Evolutionary conservation across 2,329 filamentous ascomycete species (phyloP).

Genomic region (Verruconis gallopava): DNA sequence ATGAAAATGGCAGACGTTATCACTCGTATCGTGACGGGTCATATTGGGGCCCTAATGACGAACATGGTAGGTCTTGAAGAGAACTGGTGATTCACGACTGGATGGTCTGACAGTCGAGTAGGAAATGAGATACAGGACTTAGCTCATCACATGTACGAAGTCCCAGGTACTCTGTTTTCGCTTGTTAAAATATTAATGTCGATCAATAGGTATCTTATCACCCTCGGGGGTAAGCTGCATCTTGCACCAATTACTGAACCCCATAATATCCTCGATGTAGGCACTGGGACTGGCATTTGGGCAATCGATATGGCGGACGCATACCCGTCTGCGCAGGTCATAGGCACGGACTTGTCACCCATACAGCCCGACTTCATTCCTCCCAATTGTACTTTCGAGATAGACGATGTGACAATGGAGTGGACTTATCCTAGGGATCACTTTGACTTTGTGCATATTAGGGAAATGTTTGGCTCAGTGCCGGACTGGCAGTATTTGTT

Average conservation of each 20-base stretch:
- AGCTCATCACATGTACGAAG: slow-evolving; percentile 30
- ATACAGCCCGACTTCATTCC: slow-evolving; percentile 22
- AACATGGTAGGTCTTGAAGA: no score
- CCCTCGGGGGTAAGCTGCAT: slow-evolving; percentile 26
- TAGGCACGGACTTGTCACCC: slow-evolving; percentile 24
- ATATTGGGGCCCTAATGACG: slow-evolving; percentile 27
- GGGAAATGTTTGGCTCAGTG: neutral
- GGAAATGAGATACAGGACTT: slow-evolving; percentile 33
- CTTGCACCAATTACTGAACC: slow-evolving; percentile 18
- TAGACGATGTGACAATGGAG: slow-evolving; percentile 1
- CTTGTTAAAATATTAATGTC: no score
- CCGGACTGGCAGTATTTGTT: slow-evolving; percentile 6
- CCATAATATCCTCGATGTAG: slow-evolving; percentile 9
- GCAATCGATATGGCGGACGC: slow-evolving; percentile 27
- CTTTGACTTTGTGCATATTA: slow-evolving; percentile 7
- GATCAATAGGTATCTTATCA: no score
- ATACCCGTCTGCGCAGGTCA: slow-evolving; percentile 20
- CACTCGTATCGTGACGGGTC: slow-evolving; percentile 11
- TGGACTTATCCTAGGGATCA: slow-evolving; percentile 4
- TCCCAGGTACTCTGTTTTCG: no score
- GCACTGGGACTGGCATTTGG: slow-evolving; percentile 25
- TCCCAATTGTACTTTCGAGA: slow-evolving; percentile 3
- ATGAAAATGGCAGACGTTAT: slow-evolving; percentile 11
- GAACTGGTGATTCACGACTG: no score
- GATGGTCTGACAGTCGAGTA: no score